Evolutionary conservation across 768 basidiomycete genomes (phyloP).

Genomic region (Collybia sp.): DNA sequence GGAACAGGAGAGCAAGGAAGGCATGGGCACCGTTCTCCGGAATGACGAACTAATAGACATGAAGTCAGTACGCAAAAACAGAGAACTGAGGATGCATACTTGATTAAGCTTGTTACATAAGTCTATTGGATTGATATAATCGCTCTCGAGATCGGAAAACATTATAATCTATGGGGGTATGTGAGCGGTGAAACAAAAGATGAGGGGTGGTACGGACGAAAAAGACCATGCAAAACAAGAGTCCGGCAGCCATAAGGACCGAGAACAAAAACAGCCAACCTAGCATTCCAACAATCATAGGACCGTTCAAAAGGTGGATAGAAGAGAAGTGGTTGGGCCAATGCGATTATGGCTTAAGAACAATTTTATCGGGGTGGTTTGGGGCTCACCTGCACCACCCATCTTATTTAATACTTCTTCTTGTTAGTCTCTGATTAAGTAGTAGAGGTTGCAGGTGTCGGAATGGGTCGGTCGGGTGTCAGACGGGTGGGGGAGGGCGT

Average conservation of each 20-base stretch:
- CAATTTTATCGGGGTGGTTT: no score
- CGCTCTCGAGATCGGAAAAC: conserved; percentile 99
- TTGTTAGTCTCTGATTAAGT: conserved; percentile 4
- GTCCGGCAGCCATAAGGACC: conserved; percentile 90
- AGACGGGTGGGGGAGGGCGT: no score
- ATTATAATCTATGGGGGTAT: conserved; percentile 80
- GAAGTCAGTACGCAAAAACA: not conserved
- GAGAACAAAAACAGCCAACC: conserved; percentile 98
- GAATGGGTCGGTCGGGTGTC: no score
- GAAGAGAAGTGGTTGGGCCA: no score
- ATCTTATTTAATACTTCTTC: conserved; percentile 21
- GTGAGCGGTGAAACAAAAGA: conserved; percentile 1
- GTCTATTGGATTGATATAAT: conserved; percentile 99
- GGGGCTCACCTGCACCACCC: conserved; percentile 36
- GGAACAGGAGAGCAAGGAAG: conserved; percentile 84
- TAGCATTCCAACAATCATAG: conserved; percentile 18
- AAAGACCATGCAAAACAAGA: conserved; percentile 99
- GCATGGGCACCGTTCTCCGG: conserved; percentile 97
- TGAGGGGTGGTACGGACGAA: conserved; percentile 62
- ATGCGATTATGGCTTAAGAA: no score
- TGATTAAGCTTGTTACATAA: conserved; percentile 99
- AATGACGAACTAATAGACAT: conserved; percentile 73
- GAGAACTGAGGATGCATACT: conserved; percentile 37
- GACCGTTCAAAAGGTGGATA: no score
- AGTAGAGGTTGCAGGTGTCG: not conserved